These are phyloP conservation scores for Saccharomycopsis javanensis DNA, from an alignment of 805 yeast species.

Conservation along the genomic window DNA sequence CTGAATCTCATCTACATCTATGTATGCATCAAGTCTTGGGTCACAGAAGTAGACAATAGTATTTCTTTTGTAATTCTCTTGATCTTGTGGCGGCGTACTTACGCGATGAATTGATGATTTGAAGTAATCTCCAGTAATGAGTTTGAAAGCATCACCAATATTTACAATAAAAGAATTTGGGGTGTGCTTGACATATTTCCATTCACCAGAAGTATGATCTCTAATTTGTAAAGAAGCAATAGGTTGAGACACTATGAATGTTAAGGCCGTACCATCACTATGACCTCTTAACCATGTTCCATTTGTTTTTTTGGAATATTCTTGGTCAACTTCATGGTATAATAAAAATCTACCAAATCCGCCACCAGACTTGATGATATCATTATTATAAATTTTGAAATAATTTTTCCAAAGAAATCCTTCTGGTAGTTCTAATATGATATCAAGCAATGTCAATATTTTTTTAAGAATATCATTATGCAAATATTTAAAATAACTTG, in stretches of 20 bases:
- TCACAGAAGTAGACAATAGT: constrained; percentile 36
- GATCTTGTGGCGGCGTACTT: constrained; percentile 38
- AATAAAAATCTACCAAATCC: constrained; percentile 32
- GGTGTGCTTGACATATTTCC: constrained; percentile 31
- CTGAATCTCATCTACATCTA: constrained; percentile 34
- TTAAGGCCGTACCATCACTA: constrained; percentile 34
- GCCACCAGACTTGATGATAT: constrained; percentile 30
- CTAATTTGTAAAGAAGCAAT: constrained; percentile 32
- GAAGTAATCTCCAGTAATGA: constrained; percentile 37
- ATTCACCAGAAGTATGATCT: constrained; percentile 28
- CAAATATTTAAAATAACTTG: constrained; percentile 30
- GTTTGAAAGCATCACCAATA: constrained; percentile 34
- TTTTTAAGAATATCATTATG: constrained; percentile 32
- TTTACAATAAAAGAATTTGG: constrained; percentile 33
- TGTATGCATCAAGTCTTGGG: constrained; percentile 28
- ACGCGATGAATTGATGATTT: constrained; percentile 40
- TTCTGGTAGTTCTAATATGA: constrained; percentile 38
- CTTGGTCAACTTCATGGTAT: constrained; percentile 29
- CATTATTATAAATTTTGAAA: constrained; percentile 28
- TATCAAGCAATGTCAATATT: constrained; percentile 33
- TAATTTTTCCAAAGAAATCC: constrained; percentile 32
- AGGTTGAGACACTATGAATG: constrained; percentile 34
- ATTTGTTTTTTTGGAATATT: constrained; percentile 27
- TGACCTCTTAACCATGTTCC: constrained; percentile 40
- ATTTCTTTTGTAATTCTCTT: constrained; percentile 28